Conservation (phyloP, 495 filamentous ascomycete species). For the Hamigera avellanea region DNA sequence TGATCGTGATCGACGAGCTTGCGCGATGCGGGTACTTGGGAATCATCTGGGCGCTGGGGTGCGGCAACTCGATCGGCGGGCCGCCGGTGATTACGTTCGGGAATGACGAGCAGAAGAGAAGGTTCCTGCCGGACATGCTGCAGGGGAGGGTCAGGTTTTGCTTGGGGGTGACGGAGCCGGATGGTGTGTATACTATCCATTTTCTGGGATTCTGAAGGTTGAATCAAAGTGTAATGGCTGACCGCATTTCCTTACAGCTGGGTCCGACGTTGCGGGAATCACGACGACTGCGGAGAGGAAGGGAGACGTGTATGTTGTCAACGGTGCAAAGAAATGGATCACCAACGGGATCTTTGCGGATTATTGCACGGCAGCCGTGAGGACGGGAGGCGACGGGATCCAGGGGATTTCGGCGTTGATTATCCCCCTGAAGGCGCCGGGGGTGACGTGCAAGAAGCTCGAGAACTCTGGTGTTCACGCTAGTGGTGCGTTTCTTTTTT, state of each 20-base stretch:
- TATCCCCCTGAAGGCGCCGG: slow-evolving; percentile 28
- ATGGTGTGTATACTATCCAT: slow-evolving; percentile 11
- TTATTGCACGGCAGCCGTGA: slow-evolving; percentile 36
- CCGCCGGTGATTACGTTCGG: slow-evolving; percentile 37
- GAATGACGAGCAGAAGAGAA: slow-evolving; percentile 29
- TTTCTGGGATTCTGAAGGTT: not conserved
- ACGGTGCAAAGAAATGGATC: slow-evolving; percentile 42
- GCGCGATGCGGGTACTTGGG: slow-evolving; percentile 25
- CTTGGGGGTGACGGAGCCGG: too few species aligned
- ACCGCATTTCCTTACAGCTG: slow-evolving; percentile 9
- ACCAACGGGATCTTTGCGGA: slow-evolving; percentile 36
- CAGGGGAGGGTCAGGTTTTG: too few species aligned
- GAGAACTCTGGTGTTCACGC: slow-evolving; percentile 49
- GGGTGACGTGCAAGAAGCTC: slow-evolving; percentile 54
- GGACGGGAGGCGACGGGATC: slow-evolving; percentile 31
- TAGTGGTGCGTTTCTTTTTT: slow-evolving; percentile 14
- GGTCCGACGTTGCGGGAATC: slow-evolving; percentile 36
- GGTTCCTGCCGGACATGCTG: too few species aligned
- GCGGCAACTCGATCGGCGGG: slow-evolving; percentile 33
- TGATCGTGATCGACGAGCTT: slow-evolving; percentile 31
- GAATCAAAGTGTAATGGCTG: too few species aligned
- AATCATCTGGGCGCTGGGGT: slow-evolving; percentile 29
- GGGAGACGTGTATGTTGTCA: slow-evolving; percentile 35
- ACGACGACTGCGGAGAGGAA: slow-evolving; percentile 30
- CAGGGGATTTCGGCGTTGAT: slow-evolving; percentile 32